A percentile compares a stretch with the other conserved stretches of the same genome.
phyloP scores from a whole-genome alignment of 495 filamentous ascomycete species.

The Trichoderma reesei region DNA sequence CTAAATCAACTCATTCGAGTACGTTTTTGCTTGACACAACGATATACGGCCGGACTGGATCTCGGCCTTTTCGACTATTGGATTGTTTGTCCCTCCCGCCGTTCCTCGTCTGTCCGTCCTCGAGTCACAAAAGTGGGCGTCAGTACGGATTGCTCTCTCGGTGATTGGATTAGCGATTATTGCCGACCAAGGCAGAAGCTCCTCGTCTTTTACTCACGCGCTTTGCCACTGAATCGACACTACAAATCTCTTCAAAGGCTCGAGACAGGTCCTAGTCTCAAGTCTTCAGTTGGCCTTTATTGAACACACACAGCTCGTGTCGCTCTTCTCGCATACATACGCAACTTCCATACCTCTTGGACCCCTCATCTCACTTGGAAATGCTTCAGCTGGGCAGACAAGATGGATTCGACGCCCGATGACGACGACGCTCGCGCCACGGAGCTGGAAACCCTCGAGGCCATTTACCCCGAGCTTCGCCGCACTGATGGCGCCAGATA shows the following conservation, averaged over 20 bases:
- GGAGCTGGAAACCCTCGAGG: conserved; percentile 72
- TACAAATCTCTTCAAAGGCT: not conserved
- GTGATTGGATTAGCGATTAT: conserved; percentile 7
- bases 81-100: too few relatives aligned
- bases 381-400: not conserved
- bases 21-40: too few relatives aligned
- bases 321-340: too few relatives aligned
- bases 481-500: conserved; percentile 46
- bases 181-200: not conserved
- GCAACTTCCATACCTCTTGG: too few relatives aligned
- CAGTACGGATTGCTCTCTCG: not conserved
- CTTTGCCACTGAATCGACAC: not conserved
- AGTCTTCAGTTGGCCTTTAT: not conserved
- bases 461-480: conserved; percentile 82
- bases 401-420: conserved; percentile 14
- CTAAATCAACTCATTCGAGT: too few relatives aligned
- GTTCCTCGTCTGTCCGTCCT: too few relatives aligned
- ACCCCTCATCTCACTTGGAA: not conserved
- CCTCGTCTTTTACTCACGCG: not conserved
- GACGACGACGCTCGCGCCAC: conserved; percentile 59
- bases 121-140: not conserved
- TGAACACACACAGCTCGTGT: too few relatives aligned
- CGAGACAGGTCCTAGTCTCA: too few relatives aligned
- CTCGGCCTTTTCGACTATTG: too few relatives aligned
- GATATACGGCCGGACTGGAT: too few relatives aligned